Base-by-base conservation (phyloP, 202 grass and related monocot species). In the Alloteropsis angusta region DNA sequence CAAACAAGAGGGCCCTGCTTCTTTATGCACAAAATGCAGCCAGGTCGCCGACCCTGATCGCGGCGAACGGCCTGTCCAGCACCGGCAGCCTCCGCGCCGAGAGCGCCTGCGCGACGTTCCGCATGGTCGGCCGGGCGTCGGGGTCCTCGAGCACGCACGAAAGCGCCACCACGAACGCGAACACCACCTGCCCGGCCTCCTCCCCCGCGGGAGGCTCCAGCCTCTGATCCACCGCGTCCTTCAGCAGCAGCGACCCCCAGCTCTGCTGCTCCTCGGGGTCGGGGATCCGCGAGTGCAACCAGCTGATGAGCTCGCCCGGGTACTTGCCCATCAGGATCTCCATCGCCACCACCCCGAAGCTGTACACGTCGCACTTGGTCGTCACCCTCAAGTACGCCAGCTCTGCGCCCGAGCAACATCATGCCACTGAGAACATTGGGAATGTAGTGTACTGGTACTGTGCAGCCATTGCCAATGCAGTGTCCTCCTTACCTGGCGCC, bases 291-390 rank as follows among this genome's bases (percentile, higher is more conserved):
- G 74, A 56, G 1, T 75, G 48, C 53, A 90, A 48, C 5, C 60
- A 72, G 26, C 83, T 81, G 22, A 97, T 68, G 35, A 97, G 83
- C 23, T 68, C 83, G 35, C 87, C 77, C 0, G 94, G 94, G 72
- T 90, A 80, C 85, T 73, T 94, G 21, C 87, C 91, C 89, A 83
- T 92, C 77, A 97, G 72, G 36, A 90, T 84, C 83, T 97, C 94
- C 35, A 94, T 50, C 10, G 94, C 77, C 30, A 92, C 80, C 7
- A 90, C 82, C 18, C 91, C 91, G 57, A 97, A 97, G 65, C 94
- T 92, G 77, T 97, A 97, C 25, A 88, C 94, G 71, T 97, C 94
- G 50, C 91, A 94, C 73, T 90, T 97, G 50, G 85, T 84, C 10
- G 91, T 97, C 23, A 94, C 83, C 78, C 69, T 80, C 89, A 90